Conservation (phyloP, 192 early-diverging fungal genomes). For the Allomyces macrogynus region DNA sequence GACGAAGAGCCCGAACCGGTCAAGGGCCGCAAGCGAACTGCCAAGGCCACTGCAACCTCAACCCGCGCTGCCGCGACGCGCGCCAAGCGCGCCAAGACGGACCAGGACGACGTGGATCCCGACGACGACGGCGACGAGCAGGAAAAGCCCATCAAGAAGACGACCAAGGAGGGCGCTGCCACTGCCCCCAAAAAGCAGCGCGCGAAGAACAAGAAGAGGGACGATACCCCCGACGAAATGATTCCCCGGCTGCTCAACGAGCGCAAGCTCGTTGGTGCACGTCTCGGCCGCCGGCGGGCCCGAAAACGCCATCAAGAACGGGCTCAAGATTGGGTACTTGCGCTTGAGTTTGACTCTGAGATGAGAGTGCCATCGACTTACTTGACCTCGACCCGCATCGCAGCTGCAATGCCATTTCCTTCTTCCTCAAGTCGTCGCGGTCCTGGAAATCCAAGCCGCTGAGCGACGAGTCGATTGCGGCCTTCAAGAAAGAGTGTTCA, state of each 20-base stretch:
- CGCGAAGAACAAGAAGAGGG: neutral
- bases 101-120: too few relatives aligned
- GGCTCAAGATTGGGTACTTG: neutral
- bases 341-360: neutral
- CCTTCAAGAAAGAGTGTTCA: conserved; percentile 5
- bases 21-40: too few relatives aligned
- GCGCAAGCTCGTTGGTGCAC: neutral
- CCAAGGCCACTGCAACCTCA: too few relatives aligned
- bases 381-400: neutral
- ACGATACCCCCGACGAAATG: neutral
- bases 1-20: too few relatives aligned
- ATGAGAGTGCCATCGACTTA: neutral
- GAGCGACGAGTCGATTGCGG: neutral
- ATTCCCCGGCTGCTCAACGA: neutral
- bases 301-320: neutral
- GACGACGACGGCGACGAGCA: too few relatives aligned
- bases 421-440: conserved; percentile 5
- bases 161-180: too few relatives aligned
- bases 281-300: neutral
- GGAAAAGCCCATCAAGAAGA: too few relatives aligned
- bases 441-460: conserved; percentile 8
- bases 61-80: too few relatives aligned
- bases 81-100: too few relatives aligned
- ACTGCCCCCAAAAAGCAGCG: neutral
- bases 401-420: neutral